Evolutionary conservation across 1,284 basidiomycete genomes (phyloP).

Genomic region (Retiboletus flavoniger): DNA sequence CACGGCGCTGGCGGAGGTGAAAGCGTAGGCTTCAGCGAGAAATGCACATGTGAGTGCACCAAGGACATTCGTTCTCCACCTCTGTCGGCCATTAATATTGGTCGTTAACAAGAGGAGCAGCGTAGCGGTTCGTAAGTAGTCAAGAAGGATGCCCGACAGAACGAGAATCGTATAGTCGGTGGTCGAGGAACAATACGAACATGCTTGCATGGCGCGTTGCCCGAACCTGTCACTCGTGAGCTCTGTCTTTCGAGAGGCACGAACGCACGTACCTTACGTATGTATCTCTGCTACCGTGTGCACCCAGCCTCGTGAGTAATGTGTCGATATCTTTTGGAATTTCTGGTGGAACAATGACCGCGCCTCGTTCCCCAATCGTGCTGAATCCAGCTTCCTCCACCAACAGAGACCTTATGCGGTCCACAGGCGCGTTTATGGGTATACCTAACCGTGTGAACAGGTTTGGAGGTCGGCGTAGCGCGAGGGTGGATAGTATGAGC

Average conservation of each 20-base stretch:
- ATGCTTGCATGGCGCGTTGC: conserved; percentile 58
- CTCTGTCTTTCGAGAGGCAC: background rate
- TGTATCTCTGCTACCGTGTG: conserved; percentile 55
- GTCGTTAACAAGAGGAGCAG: conserved; percentile 54
- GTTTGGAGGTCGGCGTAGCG: conserved; percentile 56
- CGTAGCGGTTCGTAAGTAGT: conserved; percentile 56
- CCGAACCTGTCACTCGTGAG: conserved; percentile 51
- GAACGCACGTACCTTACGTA: conserved; percentile 54
- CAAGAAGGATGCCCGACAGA: conserved; percentile 51
- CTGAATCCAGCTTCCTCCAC: conserved; percentile 29
- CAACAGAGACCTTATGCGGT: conserved; percentile 49
- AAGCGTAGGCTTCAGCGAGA: conserved; percentile 54
- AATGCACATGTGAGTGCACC: conserved; percentile 48
- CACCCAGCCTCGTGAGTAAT: conserved; percentile 55
- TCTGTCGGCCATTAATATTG: conserved; percentile 40
- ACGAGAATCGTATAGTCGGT: conserved; percentile 60
- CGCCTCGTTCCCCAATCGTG: background rate
- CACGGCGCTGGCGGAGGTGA: conserved; percentile 48
- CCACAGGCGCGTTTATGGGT: conserved; percentile 53
- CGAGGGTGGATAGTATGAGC: conserved; percentile 49
- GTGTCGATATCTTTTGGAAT: conserved; percentile 49
- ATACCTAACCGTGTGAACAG: conserved; percentile 56
- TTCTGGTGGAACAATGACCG: conserved; percentile 23
- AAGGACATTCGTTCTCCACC: conserved; percentile 50
- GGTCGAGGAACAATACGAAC: conserved; percentile 58